phyloP scores from a whole-genome alignment of 2,329 filamentous ascomycete genomes.

The Diaporthe velutina region DNA sequence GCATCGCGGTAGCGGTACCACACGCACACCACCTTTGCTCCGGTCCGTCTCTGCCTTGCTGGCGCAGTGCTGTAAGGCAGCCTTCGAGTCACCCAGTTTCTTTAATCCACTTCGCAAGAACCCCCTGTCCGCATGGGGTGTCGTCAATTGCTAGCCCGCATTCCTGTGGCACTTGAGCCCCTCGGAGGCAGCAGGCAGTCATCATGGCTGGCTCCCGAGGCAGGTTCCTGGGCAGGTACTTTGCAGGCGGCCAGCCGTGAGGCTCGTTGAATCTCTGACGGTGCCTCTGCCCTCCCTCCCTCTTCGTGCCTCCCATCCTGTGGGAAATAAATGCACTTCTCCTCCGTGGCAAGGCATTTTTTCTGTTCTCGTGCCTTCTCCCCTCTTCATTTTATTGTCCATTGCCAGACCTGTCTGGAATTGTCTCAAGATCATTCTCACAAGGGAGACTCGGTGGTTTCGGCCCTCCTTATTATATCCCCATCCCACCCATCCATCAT shows the following conservation, averaged over 20 bases:
- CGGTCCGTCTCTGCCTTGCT: constrained; percentile 32
- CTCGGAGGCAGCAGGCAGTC: constrained; percentile 36
- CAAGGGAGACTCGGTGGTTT: constrained; percentile 20
- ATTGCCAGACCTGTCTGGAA: not conserved
- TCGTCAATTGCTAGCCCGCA: constrained; percentile 27
- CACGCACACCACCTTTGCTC: constrained; percentile 24
- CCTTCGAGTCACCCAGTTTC: constrained; percentile 22
- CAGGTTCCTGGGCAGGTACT: not conserved
- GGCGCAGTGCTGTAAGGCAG: constrained; percentile 35
- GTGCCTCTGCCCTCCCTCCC: constrained; percentile 36
- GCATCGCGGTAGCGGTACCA: constrained; percentile 21
- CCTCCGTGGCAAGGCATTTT: constrained; percentile 38
- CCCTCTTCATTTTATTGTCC: constrained; percentile 26
- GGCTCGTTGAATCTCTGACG: constrained; percentile 11
- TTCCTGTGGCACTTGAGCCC: constrained; percentile 27
- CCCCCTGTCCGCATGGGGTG: constrained; percentile 9
- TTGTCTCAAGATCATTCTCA: not conserved
- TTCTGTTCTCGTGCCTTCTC: constrained; percentile 38
- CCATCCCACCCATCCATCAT: constrained; percentile 6
- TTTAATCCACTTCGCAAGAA: constrained; percentile 24
- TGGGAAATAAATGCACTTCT: constrained; percentile 42
- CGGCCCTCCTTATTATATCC: constrained; percentile 26
- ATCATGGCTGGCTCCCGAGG: constrained; percentile 5
- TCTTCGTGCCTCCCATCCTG: constrained; percentile 31
- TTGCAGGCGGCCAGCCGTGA: constrained; percentile 24